Evolutionary conservation across 2,329 filamentous ascomycete species (phyloP), one percentile per base, ranked within the genome.

Genomic region (Cucurbitaria berberidis): DNA sequence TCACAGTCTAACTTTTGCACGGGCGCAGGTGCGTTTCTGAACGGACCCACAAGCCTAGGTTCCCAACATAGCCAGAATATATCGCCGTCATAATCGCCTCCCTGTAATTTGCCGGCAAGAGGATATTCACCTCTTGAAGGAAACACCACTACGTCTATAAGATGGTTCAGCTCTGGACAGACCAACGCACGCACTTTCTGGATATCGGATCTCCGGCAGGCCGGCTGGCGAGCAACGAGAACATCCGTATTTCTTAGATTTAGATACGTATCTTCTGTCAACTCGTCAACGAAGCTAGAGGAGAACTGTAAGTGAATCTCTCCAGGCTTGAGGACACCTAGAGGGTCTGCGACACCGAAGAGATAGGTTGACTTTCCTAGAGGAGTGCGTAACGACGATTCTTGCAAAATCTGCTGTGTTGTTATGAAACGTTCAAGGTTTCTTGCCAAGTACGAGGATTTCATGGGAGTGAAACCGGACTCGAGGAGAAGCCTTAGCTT

Each of bases 71-170:
- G 75, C 89, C 89, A 93, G 4, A 89, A 81, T n/a, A 78, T 82
- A 57, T 95, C 90, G 0, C 90, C 90, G 60, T 93, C 90, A 57
- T 92, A 93, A 64, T 93, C 90, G 0, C 90, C 90, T 0, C 90
- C 90, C 1, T 89, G 90, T 0, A 93, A 77, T 63, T 87, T 86
- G 8, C 85, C 83, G 0, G 89, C 90, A 0, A 92, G 79, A 0
- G 89, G 84, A 0, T 75, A 76, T 22, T 81, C 68, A 0, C 89
- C 89, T 53, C 82, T 83, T 0, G 78, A 80, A 0, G 90, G 81
- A 60, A 98, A 97, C 0, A 97, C 82, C 13, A 95, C 81, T 1
- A 96, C 86, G 62, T 97, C 89, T 55, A 89, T 89, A 0, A 96
- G 74, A 2, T 84, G 83, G 3, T 86, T 83, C 0, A 93, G 76